Conservation (phyloP, 2,329 filamentous ascomycete genomes). For the Scedosporium aurantiacum region DNA sequence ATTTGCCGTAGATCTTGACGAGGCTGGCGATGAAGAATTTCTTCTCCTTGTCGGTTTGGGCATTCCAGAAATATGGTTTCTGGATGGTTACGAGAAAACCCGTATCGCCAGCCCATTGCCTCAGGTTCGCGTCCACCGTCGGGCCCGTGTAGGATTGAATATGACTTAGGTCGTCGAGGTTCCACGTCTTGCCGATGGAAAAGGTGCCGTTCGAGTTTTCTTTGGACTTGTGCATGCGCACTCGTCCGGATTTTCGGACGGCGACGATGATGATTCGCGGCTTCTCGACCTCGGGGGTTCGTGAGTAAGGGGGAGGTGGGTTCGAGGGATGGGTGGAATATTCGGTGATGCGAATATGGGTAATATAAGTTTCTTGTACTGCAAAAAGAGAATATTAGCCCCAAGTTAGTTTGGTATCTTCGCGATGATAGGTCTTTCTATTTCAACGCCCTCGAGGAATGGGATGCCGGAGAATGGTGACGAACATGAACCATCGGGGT, state of each 20-base stretch:
- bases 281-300: conserved; percentile 65
- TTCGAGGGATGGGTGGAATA: conserved; percentile 72
- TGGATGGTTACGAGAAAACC: conserved; percentile 83
- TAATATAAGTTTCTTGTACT: conserved; percentile 94
- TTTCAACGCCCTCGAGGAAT: background rate
- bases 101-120: conserved; percentile 70
- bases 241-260: conserved; percentile 81
- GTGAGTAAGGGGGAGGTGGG: conserved; percentile 72
- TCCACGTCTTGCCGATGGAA: conserved; percentile 97
- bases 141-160: conserved; percentile 72
- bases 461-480: conserved; percentile 14
- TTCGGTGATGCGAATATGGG: conserved; percentile 85
- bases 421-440: no score
- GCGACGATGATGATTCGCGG: conserved; percentile 84
- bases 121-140: conserved; percentile 42
- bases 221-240: conserved; percentile 92
- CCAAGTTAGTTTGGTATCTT: background rate
- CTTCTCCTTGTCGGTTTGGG: conserved; percentile 88
- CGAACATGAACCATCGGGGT: conserved; percentile 75
- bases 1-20: conserved; percentile 94
- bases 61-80: conserved; percentile 97
- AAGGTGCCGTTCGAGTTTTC: conserved; percentile 91
- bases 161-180: conserved; percentile 74
- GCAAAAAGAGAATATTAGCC: conserved; percentile 6
- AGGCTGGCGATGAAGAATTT: conserved; percentile 96